Base-by-base conservation (phyloP, 257 asterid species). In the Solanum appendiculatum region DNA sequence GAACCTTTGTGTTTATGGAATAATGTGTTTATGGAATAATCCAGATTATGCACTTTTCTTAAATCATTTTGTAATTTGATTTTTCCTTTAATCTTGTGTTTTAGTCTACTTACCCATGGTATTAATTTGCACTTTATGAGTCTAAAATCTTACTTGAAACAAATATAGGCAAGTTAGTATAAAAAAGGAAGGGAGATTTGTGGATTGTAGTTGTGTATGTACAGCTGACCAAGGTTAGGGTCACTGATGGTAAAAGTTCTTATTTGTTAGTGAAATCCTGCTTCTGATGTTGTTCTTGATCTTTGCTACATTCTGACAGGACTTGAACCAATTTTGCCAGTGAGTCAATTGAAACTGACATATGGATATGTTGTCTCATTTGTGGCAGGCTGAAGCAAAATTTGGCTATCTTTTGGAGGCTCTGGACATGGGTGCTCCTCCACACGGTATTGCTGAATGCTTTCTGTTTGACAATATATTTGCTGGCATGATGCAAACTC, bases 401-500 rank as follows among this genome's bases (percentile, higher is more conserved):
- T 97, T 97, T 90, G 98, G 99, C 63, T 96, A 97, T 91, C 96
- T 97, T 58, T 89, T 97, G 94, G 99, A 96, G 92, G 99, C 99
- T 89, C 90, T 97, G 87, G 99, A 96, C 93, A 92, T 95, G 98
- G 99, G 99, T 88, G 99, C 99, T 89, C 99, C 99, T 89, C 99
- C 99, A 36, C 99, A 97, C 82, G 99, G 99, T 97, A 94, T 48
- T 70, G 29, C 13, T 44, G 64, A 48, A 74, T 54, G 88, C 25
- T 48, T 18, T 48, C 68, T 48, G 44, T 48, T 48, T 31, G 44
- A 48, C 44, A 10, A 44, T 81, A 18, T 29, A 29, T 81, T 48
- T 81, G 29, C 58, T 75, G 58, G 58, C 82, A 21, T 7, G 37
- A 75, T 34, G 83, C 83, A 75, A 39, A 40, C 83, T 40, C 58